Base-by-base conservation (phyloP, 495 filamentous ascomycete genomes). In the Emericellopsis terricola region DNA sequence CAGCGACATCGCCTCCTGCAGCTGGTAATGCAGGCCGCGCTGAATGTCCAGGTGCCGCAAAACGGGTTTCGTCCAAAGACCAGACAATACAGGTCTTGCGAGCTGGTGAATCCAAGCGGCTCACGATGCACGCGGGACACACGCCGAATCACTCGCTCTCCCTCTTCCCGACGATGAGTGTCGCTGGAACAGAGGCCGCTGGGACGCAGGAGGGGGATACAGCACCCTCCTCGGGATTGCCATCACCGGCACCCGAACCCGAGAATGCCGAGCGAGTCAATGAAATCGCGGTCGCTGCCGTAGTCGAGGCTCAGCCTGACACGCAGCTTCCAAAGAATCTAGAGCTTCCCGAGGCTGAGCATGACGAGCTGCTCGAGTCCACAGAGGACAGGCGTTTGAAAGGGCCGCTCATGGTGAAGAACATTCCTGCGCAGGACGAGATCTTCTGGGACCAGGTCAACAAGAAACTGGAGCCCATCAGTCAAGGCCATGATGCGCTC, bases 71-170 rank as follows among this genome's bases (percentile, higher is more conserved):
- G 10, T 47, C 50, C 6, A 53, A 50, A 30, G 52, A 49, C 23
- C 50, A 54, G 36, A 60, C 55, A 4, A 43, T 57, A 34, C 51
- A 57, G 37, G 50, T 56, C 10, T 44, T 64, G 32, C 23, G 11
- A 11, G 23, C 23, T 11, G 40, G 48, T 2, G 61, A 55, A 34
- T 44, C 47, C 14, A 47, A 45, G 20, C 51, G 61, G 21, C 56
- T 63, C 13, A 64, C 48, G 1, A 64, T 65, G 57, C 58, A 64
- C 29, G 61, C 61, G 8, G 61, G 61, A 16, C 58, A 65, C 33
- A 64, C 59, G 1, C 61, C 61, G 11, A 61, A 48, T 27, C 61
- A 62, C 33, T 62, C 59, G 3, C 48, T 63, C 29, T 61, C 56
- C 9, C 36, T 54, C 2, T 16, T 63, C 6, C 49, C 57, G 4